A percentile compares a stretch with the other conserved stretches of the same genome.
Conservation (phyloP, 176 grass and related monocot genomes). For the Hordeum marinum region DNA sequence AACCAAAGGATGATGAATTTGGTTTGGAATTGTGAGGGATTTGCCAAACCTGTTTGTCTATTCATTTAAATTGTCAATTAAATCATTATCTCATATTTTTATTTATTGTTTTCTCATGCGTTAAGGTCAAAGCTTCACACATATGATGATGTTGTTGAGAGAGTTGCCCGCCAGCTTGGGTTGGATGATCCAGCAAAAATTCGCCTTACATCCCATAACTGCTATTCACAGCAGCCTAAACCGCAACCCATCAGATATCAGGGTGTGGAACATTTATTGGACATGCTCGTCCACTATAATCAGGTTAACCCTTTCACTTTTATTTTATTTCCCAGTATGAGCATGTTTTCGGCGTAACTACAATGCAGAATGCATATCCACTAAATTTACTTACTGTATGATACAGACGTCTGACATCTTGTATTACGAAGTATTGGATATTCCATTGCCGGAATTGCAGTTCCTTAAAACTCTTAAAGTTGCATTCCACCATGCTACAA, state of each 20-base stretch:
- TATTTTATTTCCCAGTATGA: conserved; percentile 4
- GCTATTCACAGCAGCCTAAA: conserved; percentile 97
- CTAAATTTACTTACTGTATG: conserved; percentile 14
- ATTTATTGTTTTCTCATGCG: not conserved
- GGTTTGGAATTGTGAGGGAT: conserved; percentile 71
- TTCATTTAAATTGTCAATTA: conserved; percentile 26
- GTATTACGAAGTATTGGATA: conserved; percentile 95
- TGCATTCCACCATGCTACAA: conserved; percentile 90
- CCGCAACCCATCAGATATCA: conserved; percentile 81
- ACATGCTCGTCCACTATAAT: conserved; percentile 94
- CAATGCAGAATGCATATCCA: not conserved
- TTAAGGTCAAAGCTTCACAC: conserved; percentile 85
- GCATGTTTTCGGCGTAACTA: conserved; percentile 18
- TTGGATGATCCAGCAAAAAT: conserved; percentile 91
- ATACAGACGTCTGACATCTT: conserved; percentile 81
- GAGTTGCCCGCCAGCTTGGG: conserved; percentile 57
- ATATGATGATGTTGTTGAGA: conserved; percentile 91
- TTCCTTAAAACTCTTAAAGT: conserved; percentile 93
- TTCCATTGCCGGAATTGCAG: conserved; percentile 92
- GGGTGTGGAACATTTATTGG: conserved; percentile 75
- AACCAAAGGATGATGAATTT: conserved; percentile 90
- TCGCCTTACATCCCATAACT: conserved; percentile 88
- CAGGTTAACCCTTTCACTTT: conserved; percentile 44
- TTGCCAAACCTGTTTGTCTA: not conserved
- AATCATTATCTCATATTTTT: conserved; percentile 6